phyloP scores from a whole-genome alignment of 139 green algal genomes.

The Chlamydomonas sp. region DNA sequence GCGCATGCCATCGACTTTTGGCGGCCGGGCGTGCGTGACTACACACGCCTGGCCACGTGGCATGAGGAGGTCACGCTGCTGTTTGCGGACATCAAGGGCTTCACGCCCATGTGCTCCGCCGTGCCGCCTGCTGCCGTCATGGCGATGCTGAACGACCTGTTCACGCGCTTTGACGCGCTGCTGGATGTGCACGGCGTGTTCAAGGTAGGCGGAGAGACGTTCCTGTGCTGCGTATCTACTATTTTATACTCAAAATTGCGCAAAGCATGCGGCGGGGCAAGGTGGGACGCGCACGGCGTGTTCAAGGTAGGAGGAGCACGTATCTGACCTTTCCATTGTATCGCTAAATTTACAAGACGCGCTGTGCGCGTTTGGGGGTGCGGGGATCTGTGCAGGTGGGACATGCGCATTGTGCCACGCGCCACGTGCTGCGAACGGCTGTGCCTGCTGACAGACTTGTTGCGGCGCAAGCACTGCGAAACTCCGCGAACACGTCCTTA shows the following conservation, averaged over 20 bases:
- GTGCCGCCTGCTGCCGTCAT: slow-evolving; percentile 53
- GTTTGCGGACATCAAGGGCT: slow-evolving; percentile 57
- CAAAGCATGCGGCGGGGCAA: no score
- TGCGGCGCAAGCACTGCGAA: no score
- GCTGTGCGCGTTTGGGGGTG: no score
- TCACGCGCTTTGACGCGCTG: slow-evolving; percentile 52
- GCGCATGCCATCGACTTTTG: no score
- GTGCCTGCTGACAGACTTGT: no score
- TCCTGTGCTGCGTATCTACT: no score
- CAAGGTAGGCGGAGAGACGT: neutral
- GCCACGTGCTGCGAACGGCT: no score
- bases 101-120: slow-evolving; percentile 56
- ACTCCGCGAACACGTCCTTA: neutral
- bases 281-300: neutral
- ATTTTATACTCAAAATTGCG: no score
- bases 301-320: slow-evolving; percentile 21
- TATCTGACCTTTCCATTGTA: neutral
- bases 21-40: neutral
- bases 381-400: no score
- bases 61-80: slow-evolving; percentile 47
- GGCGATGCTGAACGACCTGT: slow-evolving; percentile 62
- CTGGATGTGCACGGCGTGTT: slow-evolving; percentile 34
- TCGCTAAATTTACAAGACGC: neutral
- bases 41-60: neutral
- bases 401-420: no score